These are phyloP conservation scores for Mycena vulgaris DNA, from an alignment of 768 basidiomycete genomes.

Conservation along the genomic window DNA sequence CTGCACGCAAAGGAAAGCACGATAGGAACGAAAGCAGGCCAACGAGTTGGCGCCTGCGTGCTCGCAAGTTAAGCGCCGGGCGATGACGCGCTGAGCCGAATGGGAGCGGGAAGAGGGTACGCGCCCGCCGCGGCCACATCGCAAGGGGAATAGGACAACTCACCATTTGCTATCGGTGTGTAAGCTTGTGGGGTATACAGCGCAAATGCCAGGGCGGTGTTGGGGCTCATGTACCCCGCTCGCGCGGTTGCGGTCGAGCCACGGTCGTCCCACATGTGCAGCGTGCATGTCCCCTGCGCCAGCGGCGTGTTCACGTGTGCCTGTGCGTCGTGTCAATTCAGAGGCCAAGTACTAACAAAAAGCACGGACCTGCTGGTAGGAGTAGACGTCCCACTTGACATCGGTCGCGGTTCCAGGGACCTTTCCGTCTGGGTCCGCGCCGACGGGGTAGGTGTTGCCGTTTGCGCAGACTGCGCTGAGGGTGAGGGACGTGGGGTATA, in stretches of 20 bases:
- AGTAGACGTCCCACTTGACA: conserved; percentile 86
- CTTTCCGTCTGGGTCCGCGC: conserved; percentile 76
- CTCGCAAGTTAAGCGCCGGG: too few relatives aligned
- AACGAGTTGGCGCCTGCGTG: background rate
- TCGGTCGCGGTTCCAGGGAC: conserved; percentile 79
- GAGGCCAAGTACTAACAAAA: background rate
- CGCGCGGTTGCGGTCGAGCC: conserved; percentile 73
- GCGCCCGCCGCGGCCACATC: too few relatives aligned
- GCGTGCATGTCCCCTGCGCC: conserved; percentile 81
- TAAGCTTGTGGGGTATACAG: conserved; percentile 86
- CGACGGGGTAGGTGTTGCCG: conserved; percentile 92
- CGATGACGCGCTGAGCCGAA: background rate
- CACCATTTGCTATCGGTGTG: conserved; percentile 72
- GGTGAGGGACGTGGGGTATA: conserved; percentile 82
- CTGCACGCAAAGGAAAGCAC: background rate
- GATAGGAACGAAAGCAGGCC: background rate
- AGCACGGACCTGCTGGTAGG: conserved; percentile 66
- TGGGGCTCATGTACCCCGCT: conserved; percentile 79
- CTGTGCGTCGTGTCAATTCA: conserved; percentile 1
- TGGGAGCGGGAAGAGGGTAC: background rate
- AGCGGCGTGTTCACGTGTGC: conserved; percentile 73
- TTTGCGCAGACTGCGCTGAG: conserved; percentile 88
- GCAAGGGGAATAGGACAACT: conserved; percentile 33
- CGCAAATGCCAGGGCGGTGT: conserved; percentile 83
- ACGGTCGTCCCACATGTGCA: conserved; percentile 87